Conservation (phyloP, 148 eudicot species). For the Chenopodium berlandieri region DNA sequence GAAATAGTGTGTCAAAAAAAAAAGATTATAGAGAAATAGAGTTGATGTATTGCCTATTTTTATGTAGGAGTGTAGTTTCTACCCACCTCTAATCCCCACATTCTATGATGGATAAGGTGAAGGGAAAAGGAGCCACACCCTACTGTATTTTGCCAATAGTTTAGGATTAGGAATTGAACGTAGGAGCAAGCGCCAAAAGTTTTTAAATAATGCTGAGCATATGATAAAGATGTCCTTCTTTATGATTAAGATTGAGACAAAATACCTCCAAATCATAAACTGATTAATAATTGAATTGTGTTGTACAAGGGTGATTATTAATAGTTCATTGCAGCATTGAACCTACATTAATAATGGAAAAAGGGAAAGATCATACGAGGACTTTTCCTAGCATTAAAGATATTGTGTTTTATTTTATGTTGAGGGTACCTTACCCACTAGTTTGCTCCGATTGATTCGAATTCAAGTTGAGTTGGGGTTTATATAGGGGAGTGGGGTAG, state of each 20-base stretch:
- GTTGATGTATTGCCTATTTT: background rate
- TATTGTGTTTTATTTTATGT: background rate
- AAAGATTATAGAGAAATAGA: too few relatives aligned
- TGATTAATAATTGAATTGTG: background rate
- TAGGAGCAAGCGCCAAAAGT: background rate
- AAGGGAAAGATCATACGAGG: background rate
- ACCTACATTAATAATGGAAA: conserved; percentile 11
- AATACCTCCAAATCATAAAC: conserved; percentile 20
- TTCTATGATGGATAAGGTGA: conserved; percentile 2
- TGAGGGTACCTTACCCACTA: background rate
- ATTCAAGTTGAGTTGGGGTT: background rate
- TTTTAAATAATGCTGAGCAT: conserved; percentile 6
- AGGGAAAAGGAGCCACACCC: background rate
- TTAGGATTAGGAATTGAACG: background rate
- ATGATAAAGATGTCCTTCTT: background rate
- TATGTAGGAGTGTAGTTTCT: background rate
- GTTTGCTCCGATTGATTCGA: background rate
- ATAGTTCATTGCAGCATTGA: conserved; percentile 11
- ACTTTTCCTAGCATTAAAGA: conserved; percentile 11
- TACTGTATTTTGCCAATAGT: background rate
- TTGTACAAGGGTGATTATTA: background rate
- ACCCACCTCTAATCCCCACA: conserved; percentile 3
- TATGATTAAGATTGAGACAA: conserved; percentile 10
- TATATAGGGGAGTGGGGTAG: too few relatives aligned
- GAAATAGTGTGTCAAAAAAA: too few relatives aligned